phyloP scores from a whole-genome alignment of 148 eudicot species.

The Beta vulgaris region DNA sequence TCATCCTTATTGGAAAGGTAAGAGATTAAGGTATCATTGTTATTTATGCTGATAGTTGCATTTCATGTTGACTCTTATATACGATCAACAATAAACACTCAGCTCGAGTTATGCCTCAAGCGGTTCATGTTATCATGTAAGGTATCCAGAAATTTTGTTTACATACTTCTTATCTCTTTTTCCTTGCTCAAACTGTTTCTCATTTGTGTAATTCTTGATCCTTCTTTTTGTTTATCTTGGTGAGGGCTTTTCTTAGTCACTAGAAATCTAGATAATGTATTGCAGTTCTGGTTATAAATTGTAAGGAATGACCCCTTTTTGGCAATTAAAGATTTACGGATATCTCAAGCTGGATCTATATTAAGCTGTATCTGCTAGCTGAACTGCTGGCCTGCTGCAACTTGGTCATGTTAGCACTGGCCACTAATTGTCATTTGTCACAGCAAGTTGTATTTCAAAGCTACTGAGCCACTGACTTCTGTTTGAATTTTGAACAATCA shows the following conservation, averaged over 20 bases:
- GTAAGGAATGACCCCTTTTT: neutral
- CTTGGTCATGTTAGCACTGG: neutral
- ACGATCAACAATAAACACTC: neutral
- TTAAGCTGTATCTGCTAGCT: too few species aligned
- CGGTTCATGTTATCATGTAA: neutral
- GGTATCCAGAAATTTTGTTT: neutral
- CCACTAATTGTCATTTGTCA: too few species aligned
- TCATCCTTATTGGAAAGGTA: slow-evolving; percentile 93
- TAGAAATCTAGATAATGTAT: neutral
- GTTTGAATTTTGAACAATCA: neutral
- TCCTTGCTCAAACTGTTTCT: neutral
- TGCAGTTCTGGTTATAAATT: neutral
- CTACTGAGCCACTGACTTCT: neutral
- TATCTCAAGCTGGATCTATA: neutral
- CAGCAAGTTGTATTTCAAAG: neutral
- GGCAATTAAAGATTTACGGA: neutral
- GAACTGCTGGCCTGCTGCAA: neutral
- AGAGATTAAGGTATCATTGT: slow-evolving; percentile 5
- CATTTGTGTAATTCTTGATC: neutral
- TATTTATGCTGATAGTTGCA: neutral
- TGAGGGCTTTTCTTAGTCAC: neutral
- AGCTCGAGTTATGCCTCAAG: neutral
- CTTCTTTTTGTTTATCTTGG: neutral
- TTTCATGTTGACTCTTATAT: neutral
- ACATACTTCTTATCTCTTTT: neutral